Evolutionary conservation across 179 eudicot species (phyloP).

Genomic region (Silene coronaria): DNA sequence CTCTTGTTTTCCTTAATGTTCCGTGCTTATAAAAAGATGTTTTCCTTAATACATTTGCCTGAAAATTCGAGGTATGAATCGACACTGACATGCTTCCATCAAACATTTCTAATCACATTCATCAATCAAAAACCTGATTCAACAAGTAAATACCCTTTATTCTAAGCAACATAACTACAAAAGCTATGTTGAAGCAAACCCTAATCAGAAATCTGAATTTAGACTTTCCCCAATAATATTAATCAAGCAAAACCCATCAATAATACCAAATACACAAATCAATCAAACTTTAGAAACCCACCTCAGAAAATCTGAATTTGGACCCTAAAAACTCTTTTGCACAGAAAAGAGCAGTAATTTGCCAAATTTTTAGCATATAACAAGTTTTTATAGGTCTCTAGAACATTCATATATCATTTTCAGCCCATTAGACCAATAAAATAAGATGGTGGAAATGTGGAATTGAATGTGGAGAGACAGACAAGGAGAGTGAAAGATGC

Average conservation of each 20-base stretch:
- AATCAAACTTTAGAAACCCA: no score
- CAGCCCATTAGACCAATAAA: constrained; percentile 4
- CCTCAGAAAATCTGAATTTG: constrained; percentile 15
- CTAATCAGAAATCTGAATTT: not conserved
- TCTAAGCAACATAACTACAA: not conserved
- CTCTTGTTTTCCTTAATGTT: constrained; percentile 14
- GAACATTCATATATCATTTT: not conserved
- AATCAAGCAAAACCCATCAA: constrained; percentile 16
- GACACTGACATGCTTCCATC: constrained; percentile 35
- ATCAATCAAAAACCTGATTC: constrained; percentile 17
- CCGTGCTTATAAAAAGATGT: constrained; percentile 15
- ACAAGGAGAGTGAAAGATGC: constrained; percentile 4
- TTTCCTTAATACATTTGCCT: constrained; percentile 19
- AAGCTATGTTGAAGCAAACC: not conserved
- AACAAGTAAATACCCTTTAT: constrained; percentile 6
- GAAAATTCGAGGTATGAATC: constrained; percentile 32
- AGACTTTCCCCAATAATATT: not conserved
- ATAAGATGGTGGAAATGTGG: constrained; percentile 8
- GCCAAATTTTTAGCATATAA: not conserved
- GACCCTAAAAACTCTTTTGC: constrained; percentile 9
- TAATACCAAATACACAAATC: no score
- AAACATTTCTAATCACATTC: constrained; percentile 20
- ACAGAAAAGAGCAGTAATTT: constrained; percentile 3
- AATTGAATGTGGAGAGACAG: constrained; percentile 9
- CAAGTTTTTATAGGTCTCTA: constrained; percentile 1